These are phyloP conservation scores for Penicillium alfredii DNA, from an alignment of 495 filamentous ascomycete genomes.

Conservation along the genomic window DNA sequence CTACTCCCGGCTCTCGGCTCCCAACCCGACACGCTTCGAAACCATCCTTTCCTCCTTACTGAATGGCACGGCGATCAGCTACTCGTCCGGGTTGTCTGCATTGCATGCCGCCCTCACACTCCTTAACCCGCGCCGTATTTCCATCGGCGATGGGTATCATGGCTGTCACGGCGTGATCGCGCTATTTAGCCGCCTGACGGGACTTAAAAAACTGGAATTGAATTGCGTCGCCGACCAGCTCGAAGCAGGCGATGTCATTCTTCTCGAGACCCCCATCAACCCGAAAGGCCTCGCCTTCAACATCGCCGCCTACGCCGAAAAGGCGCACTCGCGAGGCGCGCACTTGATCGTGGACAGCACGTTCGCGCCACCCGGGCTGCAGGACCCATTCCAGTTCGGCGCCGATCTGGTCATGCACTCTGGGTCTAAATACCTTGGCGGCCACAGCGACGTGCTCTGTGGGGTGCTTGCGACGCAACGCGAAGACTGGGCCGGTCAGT, in stretches of 20 bases:
- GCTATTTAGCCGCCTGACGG: slow-evolving; percentile 64
- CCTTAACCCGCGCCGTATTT: slow-evolving; percentile 70
- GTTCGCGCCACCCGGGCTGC: slow-evolving; percentile 84
- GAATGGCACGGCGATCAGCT: slow-evolving; percentile 62
- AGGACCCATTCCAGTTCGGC: slow-evolving; percentile 75
- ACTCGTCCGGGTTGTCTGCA: slow-evolving; percentile 78
- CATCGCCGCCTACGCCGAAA: slow-evolving; percentile 60
- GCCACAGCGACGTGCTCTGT: slow-evolving; percentile 85
- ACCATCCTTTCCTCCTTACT: slow-evolving; percentile 67
- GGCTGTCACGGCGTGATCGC: slow-evolving; percentile 80
- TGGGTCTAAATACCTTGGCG: slow-evolving; percentile 93
- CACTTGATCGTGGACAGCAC: slow-evolving; percentile 82
- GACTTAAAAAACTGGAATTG: slow-evolving; percentile 59
- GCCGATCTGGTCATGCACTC: slow-evolving; percentile 85
- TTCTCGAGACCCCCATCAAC: slow-evolving; percentile 89
- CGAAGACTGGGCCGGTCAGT: slow-evolving; percentile 48
- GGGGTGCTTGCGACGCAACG: slow-evolving; percentile 66
- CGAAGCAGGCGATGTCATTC: slow-evolving; percentile 72
- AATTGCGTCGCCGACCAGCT: slow-evolving; percentile 52
- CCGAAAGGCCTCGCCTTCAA: slow-evolving; percentile 74
- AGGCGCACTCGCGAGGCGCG: slow-evolving; percentile 67
- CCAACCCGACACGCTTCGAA: slow-evolving; percentile 80
- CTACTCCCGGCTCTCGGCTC: slow-evolving; percentile 73
- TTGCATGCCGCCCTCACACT: slow-evolving; percentile 77
- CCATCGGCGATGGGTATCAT: slow-evolving; percentile 83